These are phyloP conservation scores for Trametes pubescens DNA, from an alignment of 1,284 basidiomycete species.

Conservation along the genomic window DNA sequence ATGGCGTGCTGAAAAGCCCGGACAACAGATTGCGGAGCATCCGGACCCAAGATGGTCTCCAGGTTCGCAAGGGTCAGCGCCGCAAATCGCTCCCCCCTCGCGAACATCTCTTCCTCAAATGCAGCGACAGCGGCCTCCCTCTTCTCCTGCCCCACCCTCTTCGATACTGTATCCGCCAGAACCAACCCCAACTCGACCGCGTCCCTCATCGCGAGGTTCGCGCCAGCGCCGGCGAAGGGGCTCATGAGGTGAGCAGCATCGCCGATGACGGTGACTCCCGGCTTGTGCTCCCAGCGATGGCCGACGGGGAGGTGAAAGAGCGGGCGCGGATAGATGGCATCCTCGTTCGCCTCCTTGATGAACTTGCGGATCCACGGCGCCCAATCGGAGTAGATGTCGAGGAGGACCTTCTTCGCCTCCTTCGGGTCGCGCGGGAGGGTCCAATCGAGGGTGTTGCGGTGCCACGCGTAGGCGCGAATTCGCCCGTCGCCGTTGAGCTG, in stretches of 20 bases:
- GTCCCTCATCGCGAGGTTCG: conserved; percentile 37
- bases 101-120: no score
- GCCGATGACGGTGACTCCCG: conserved; percentile 1
- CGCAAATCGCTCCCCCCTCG: no score
- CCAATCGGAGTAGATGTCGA: background rate
- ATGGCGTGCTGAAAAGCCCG: no score
- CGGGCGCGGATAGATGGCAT: background rate
- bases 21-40: no score
- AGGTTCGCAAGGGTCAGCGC: no score
- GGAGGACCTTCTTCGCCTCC: background rate
- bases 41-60: no score
- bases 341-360: background rate
- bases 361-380: background rate
- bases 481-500: background rate
- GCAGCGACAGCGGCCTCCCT: no score
- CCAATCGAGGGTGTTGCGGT: background rate
- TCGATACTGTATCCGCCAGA: background rate
- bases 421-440: background rate
- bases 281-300: background rate
- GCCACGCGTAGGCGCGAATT: background rate
- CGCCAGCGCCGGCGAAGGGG: conserved; percentile 50
- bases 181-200: conserved; percentile 43
- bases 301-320: background rate
- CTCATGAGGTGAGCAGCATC: conserved; percentile 50
- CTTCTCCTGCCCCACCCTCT: no score